Base-by-base conservation (phyloP, 2,329 filamentous ascomycete species). In the Nemania sp. region DNA sequence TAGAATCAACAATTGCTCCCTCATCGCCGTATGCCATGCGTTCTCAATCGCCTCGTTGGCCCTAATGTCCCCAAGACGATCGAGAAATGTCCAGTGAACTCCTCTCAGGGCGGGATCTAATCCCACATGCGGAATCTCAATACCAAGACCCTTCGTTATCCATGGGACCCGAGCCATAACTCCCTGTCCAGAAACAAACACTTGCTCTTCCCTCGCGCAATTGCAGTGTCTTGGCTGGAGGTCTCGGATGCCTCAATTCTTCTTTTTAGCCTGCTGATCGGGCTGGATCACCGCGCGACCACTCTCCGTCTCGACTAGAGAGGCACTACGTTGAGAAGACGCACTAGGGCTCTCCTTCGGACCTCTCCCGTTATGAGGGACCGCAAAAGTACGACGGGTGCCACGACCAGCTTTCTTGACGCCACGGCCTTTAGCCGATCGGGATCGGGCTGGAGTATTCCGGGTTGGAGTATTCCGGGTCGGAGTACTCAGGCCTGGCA, bases 211-310 rank as follows among this genome's bases (percentile, higher is more conserved):
- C 25, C 18, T 17, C n/a, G 12, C 4, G 48, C 20, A 48, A 13
- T n/a, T 2, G 12, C n/a, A 2, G 15, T 4, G 13, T 11, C 2
- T 49, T n/a, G 13, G 48, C 34, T 40, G 17, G 32, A 15, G 3
- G 4, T 37, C n/a, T n/a, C n/a, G n/a, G 18, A 12, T 49, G 18
- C 18, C 17, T 46, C 35, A 34, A 10, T 34, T 20, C 25, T 47
- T 52, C 52, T 37, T 46, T 5, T 6, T 37, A 34, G 20, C 9
- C 15, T 34, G 29, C 18, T 40, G 17, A 15, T 25, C 18, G 2
- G 13, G 40, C 21, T 13, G 39, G 7, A 59, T 52, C 39, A 54
- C 39, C 5, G 54, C 59, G 32, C 50, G 59, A 21, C 59, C 59
- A 48, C 50, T 50, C 32, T 29, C 13, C 11, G 54, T 59, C 45